Evolutionary conservation across 2,329 filamentous ascomycete species (phyloP).

Genomic region (Scedosporium minutisporum): DNA sequence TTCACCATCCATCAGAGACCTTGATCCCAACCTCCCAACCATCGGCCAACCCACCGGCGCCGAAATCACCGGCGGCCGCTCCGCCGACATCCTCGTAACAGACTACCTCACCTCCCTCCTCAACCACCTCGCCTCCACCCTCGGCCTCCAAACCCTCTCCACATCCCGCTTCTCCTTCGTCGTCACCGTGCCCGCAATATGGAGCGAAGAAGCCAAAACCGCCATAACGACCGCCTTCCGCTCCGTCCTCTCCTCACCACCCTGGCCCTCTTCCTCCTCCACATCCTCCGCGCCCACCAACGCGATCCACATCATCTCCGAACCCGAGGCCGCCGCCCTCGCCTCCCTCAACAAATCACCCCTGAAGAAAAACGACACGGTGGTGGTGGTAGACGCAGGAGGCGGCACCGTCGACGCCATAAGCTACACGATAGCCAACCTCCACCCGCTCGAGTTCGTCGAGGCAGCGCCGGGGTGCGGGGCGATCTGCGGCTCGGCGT

Average conservation of each 20-base stretch:
- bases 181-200: constrained; percentile 49
- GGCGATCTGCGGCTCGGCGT: constrained; percentile 38
- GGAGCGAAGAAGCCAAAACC: constrained; percentile 44
- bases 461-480: constrained; percentile 40
- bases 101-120: constrained; percentile 40
- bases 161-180: constrained; percentile 41
- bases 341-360: constrained; percentile 30
- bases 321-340: constrained; percentile 43
- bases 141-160: constrained; percentile 31
- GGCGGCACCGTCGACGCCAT: constrained; percentile 46
- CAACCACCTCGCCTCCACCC: constrained; percentile 34
- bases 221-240: constrained; percentile 34
- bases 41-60: constrained; percentile 20
- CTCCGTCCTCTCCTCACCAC: background rate
- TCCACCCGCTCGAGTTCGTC: constrained; percentile 35
- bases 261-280: background rate
- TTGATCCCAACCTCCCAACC: constrained; percentile 25
- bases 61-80: constrained; percentile 18
- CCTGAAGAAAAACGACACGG: constrained; percentile 34
- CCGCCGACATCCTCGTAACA: constrained; percentile 30
- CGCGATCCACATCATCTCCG: constrained; percentile 36
- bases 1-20: constrained; percentile 16
- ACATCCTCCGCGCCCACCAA: constrained; percentile 18
- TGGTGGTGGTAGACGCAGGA: constrained; percentile 45
- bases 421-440: constrained; percentile 35